phyloP scores from a whole-genome alignment of 345 rosid species.

The Lepidium aucheri region DNA sequence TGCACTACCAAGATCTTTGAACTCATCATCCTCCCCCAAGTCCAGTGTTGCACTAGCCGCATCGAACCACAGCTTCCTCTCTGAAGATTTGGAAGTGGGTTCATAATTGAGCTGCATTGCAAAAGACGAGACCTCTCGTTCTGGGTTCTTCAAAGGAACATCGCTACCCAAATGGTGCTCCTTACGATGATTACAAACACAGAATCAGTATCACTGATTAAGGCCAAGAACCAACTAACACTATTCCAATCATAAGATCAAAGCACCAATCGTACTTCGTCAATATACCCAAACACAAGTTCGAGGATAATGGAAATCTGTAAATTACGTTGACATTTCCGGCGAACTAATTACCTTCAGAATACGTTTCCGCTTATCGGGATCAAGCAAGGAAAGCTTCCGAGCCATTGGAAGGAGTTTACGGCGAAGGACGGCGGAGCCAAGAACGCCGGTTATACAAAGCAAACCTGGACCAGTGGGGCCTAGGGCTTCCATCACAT shows the following conservation, averaged over 20 bases:
- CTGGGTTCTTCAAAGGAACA: constrained; percentile 71
- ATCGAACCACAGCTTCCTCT: not conserved
- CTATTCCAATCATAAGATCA: not conserved
- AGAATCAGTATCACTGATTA: constrained; percentile 2
- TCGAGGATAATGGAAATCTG: not conserved
- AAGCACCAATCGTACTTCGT: not conserved
- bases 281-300: not conserved
- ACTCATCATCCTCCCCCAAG: constrained; percentile 30
- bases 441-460: constrained; percentile 50
- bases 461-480: constrained; percentile 70
- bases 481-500: constrained; percentile 61
- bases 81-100: constrained; percentile 27
- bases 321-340: not conserved
- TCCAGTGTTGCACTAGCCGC: constrained; percentile 4
- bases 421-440: constrained; percentile 47
- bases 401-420: constrained; percentile 61
- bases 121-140: constrained; percentile 69
- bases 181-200: constrained; percentile 24
- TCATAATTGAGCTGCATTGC: constrained; percentile 58
- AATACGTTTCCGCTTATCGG: constrained; percentile 41
- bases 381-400: constrained; percentile 57
- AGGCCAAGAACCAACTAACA: not conserved
- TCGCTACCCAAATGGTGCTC: constrained; percentile 78
- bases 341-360: constrained; percentile 43
- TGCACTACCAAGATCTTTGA: constrained; percentile 38